Evolutionary conservation across 208 protist genomes (phyloP).

Genomic region (Phytomonas francai): DNA sequence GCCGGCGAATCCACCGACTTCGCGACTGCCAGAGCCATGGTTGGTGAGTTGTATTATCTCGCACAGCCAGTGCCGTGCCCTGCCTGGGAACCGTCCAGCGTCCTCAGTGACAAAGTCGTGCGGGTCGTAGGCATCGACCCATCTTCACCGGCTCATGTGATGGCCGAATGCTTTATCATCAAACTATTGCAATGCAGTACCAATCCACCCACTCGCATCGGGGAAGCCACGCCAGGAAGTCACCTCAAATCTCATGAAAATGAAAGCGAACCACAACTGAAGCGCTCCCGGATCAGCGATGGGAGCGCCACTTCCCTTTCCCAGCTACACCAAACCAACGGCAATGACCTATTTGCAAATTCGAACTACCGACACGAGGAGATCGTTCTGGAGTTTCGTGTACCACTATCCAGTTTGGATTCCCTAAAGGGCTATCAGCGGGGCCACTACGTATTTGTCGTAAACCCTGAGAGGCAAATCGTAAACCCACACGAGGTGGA

Average conservation of each 20-base stretch:
- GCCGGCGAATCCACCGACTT: slow-evolving; percentile 23
- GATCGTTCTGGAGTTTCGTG: slow-evolving; percentile 23
- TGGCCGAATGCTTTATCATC: slow-evolving; percentile 39
- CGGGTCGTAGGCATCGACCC: slow-evolving; percentile 47
- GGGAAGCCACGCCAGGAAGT: not conserved
- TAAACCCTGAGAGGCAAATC: slow-evolving; percentile 47
- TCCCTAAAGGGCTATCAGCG: slow-evolving; percentile 38
- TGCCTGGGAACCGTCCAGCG: slow-evolving; percentile 1
- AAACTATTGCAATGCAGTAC: slow-evolving; percentile 11
- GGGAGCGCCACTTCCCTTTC: not conserved
- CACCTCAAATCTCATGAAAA: not conserved
- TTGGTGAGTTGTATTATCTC: slow-evolving; percentile 58
- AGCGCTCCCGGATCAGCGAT: not conserved
- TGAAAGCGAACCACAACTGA: not conserved
- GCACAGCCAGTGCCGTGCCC: slow-evolving; percentile 45
- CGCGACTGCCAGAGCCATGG: slow-evolving; percentile 27
- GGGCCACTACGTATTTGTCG: slow-evolving; percentile 63
- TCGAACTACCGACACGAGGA: slow-evolving; percentile 6
- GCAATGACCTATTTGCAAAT: not conserved
- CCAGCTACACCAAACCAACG: not conserved
- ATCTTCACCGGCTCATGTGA: slow-evolving; percentile 29
- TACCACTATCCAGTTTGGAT: slow-evolving; percentile 47
- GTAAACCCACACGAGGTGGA: slow-evolving; percentile 45
- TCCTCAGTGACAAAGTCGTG: slow-evolving; percentile 65
- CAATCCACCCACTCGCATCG: not conserved